Evolutionary conservation across 2,329 filamentous ascomycete genomes (phyloP), one percentile per base, ranked within the genome.

Genomic region (Talaromyces sp.): DNA sequence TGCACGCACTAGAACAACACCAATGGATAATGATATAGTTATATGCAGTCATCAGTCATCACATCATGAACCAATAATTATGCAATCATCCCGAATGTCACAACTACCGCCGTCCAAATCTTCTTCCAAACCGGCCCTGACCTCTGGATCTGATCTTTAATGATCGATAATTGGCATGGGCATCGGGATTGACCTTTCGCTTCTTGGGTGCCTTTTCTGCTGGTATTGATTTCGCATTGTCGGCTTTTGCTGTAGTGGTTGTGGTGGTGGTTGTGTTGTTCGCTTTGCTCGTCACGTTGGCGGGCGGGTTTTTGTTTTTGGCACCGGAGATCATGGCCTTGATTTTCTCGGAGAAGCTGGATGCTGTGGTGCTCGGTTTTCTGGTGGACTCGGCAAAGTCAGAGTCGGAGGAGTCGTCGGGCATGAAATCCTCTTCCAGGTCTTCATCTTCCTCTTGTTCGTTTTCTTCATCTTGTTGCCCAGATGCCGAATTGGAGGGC

Each of bases 141-240:
- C 68, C 69, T 59, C 69, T 68, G 63, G 75, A 76, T 41, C 75
- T 69, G 62, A 81, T 79, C 64, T 80, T 81, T 64, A 81, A 63
- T 11, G 77, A 75, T 14, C 78, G 71, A 61, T 79, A 81, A 64
- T 81, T 81, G 17, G 78, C 77, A 71, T 81, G 79, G 17, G 79
- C 75, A 52, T 76, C 70, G 0, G 77, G 73, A 52, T 80, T 80
- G 59, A 79, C 67, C 64, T 75, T 80, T 35, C 73, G 64, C 52
- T 68, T 70, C 51, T 70, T 69, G 38, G 67, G 66, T 43, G 68
- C 64, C 26, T 66, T 58, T 38, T 65, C 61, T 56, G 70, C 65
- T 26, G 35, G 19, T n/a, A 9, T 38, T 38, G 35, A 38, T 4
- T 19, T 46, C 19, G 41, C 21, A 53, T 61, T 29, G n/a, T 57